phyloP scores from a whole-genome alignment of 805 yeast genomes.

The Cyberlindnera bimundalis region DNA sequence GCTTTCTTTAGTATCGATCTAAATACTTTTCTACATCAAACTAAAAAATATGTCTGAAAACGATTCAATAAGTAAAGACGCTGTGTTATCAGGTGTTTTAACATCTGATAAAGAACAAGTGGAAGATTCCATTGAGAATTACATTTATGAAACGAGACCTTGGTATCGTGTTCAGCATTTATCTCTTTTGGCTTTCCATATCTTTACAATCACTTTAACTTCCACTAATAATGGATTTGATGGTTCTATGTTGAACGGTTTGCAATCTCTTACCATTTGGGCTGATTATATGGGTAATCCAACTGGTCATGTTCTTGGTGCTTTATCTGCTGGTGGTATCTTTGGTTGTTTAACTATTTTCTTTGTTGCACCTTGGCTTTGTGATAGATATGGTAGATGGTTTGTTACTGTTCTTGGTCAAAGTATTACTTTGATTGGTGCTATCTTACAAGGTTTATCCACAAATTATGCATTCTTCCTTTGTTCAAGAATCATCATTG shows the following conservation, averaged over 20 bases:
- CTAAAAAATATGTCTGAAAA: not conserved
- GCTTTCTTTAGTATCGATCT: too few relatives aligned
- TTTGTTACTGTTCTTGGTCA: slow-evolving; percentile 19
- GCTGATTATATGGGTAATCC: slow-evolving; percentile 36
- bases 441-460: slow-evolving; percentile 25
- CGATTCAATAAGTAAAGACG: slow-evolving; percentile 1
- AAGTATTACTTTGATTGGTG: slow-evolving; percentile 21
- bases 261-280: slow-evolving; percentile 43
- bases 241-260: slow-evolving; percentile 47
- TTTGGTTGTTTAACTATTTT: slow-evolving; percentile 38
- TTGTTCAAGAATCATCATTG: slow-evolving; percentile 40
- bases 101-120: not conserved
- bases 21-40: too few relatives aligned
- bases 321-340: slow-evolving; percentile 36
- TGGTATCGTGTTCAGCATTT: slow-evolving; percentile 38
- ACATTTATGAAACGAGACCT: slow-evolving; percentile 19
- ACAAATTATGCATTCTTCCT: slow-evolving; percentile 29
- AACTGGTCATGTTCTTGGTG: slow-evolving; percentile 37
- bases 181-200: slow-evolving; percentile 31
- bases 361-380: slow-evolving; percentile 28
- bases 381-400: slow-evolving; percentile 43
- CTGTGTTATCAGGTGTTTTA: not conserved
- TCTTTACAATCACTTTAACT: slow-evolving; percentile 41
- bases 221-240: slow-evolving; percentile 47
- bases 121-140: slow-evolving; percentile 5